Base-by-base conservation (phyloP, 2,329 filamentous ascomycete genomes). In the Cladosporium sp. region DNA sequence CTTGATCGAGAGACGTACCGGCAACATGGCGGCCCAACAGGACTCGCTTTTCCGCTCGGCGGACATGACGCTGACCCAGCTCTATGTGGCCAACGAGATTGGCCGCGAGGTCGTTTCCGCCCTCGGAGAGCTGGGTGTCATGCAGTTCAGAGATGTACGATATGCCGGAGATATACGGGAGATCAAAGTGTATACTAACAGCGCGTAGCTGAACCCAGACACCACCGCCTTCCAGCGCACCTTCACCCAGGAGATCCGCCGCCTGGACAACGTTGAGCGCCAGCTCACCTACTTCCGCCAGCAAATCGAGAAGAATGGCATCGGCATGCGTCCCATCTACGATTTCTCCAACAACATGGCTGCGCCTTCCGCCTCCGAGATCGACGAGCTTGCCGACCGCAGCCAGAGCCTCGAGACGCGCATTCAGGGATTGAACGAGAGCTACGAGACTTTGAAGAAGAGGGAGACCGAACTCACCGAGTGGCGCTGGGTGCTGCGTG, bases 11-110 rank as follows among this genome's bases (percentile, higher is more conserved):
- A 63, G 60, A 63, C 48, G 60, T 16, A 49, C 34, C 48, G 64
- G 54, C 57, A 65, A 30, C 23, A 89, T 89, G 87, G 86, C 83
- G 80, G 81, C 84, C 65, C 75, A 78, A 62, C 83, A 92, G 83
- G 93, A 98, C 83, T 97, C 93, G 81, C 91, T 97, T 84, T 98
- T 99, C 89, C 94, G 96, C 87, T 99, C 95, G 79, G 92, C 93
- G 91, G 92, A 97, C 81, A 99, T 99, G 95, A 97, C 93, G 86
- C 90, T 99, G 90, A 96, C 96, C 76, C 95, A 99, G 89, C 90
- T 99, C 76, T 99, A 98, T 82, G 96, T 99, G 76, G 92, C 95
- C 76, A 98, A 97, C 79, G 95, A 99, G 85, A 98, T 99, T 73
- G 94, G 95, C 74, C 89, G 95, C 77, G 96, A 99, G 83, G 94